Evolutionary conservation across 2,329 filamentous ascomycete species (phyloP).

Genomic region (Trichoderma citrinoviride): DNA sequence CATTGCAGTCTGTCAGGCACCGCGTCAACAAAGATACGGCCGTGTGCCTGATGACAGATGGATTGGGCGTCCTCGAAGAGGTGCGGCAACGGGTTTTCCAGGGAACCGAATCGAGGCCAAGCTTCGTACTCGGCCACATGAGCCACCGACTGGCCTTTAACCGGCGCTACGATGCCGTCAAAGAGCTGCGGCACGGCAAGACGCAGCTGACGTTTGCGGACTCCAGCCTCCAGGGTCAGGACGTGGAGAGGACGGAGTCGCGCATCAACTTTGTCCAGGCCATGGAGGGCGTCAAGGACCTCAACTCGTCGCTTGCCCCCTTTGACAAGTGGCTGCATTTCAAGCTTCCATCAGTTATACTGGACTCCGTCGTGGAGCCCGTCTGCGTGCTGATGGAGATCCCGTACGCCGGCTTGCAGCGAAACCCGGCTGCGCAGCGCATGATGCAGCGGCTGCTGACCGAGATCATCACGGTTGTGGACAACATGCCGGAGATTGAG

Average conservation of each 20-base stretch:
- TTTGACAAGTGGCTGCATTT: slow-evolving; percentile 57
- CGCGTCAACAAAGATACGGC: slow-evolving; percentile 67
- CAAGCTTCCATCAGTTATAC: slow-evolving; percentile 76
- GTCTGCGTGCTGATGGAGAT: slow-evolving; percentile 77
- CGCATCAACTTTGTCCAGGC: slow-evolving; percentile 28
- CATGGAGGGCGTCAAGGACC: slow-evolving; percentile 26
- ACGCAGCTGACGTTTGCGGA: slow-evolving; percentile 33
- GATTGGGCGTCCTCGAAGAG: slow-evolving; percentile 78
- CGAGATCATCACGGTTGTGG: slow-evolving; percentile 72
- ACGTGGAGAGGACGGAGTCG: slow-evolving; percentile 24
- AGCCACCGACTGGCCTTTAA: slow-evolving; percentile 47
- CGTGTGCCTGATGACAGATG: slow-evolving; percentile 74
- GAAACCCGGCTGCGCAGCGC: slow-evolving; percentile 62
- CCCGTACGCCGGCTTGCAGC: slow-evolving; percentile 67
- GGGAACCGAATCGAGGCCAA: slow-evolving; percentile 60
- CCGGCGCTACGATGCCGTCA: slow-evolving; percentile 40
- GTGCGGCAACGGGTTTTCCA: slow-evolving; percentile 70
- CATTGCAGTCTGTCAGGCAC: slow-evolving; percentile 59
- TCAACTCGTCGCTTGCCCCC: slow-evolving; percentile 27
- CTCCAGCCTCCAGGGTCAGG: slow-evolving; percentile 14
- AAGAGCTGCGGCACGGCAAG: slow-evolving; percentile 36
- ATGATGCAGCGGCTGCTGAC: slow-evolving; percentile 69
- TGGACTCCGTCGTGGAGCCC: slow-evolving; percentile 75
- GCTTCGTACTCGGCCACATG: slow-evolving; percentile 69
- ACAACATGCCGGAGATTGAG: slow-evolving; percentile 69